A percentile compares a stretch with the other conserved stretches of the same genome.
Conservation (phyloP, 2,329 filamentous ascomycete species). For the Pyricularia sp. region DNA sequence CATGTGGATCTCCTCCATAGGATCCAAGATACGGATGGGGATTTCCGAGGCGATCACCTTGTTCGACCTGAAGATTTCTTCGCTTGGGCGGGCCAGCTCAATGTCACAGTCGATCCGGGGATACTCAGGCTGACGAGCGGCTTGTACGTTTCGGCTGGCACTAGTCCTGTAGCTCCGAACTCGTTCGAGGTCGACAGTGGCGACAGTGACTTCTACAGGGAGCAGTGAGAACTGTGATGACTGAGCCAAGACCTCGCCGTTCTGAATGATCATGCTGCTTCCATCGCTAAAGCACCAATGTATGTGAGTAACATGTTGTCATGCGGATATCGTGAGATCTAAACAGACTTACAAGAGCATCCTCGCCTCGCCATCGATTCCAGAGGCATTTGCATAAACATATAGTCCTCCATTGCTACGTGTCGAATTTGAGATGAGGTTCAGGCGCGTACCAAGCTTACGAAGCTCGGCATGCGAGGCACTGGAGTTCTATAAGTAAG, state of each 20-base stretch:
- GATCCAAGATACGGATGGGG: slow-evolving; percentile 10
- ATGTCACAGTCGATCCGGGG: slow-evolving; percentile 12
- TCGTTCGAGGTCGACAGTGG: slow-evolving; percentile 11
- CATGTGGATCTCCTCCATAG: slow-evolving; percentile 23
- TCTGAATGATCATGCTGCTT: slow-evolving; percentile 11
- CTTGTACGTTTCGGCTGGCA: slow-evolving; percentile 12
- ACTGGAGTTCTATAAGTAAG: slow-evolving; percentile 14
- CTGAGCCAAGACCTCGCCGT: slow-evolving; percentile 12
- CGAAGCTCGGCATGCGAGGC: slow-evolving; percentile 40
- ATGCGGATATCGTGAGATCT: background rate
- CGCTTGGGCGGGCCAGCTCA: slow-evolving; percentile 13
- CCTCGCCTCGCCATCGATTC: slow-evolving; percentile 19
- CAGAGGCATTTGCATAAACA: slow-evolving; percentile 27
- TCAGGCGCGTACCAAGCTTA: slow-evolving; percentile 55
- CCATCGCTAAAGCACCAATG: slow-evolving; percentile 7
- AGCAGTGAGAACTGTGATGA: slow-evolving; percentile 12
- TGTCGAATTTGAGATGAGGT: slow-evolving; percentile 58
- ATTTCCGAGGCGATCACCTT: slow-evolving; percentile 8
- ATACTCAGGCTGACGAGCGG: slow-evolving; percentile 11
- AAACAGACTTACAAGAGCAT: slow-evolving; percentile 29
- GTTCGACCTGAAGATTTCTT: slow-evolving; percentile 16
- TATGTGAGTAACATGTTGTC: background rate
- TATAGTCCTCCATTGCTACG: slow-evolving; percentile 51
- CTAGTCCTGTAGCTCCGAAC: slow-evolving; percentile 12
- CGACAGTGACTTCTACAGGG: slow-evolving; percentile 12